Evolutionary conservation across 2,329 filamentous ascomycete genomes (phyloP).

Genomic region (Bipolaris zeicola): DNA sequence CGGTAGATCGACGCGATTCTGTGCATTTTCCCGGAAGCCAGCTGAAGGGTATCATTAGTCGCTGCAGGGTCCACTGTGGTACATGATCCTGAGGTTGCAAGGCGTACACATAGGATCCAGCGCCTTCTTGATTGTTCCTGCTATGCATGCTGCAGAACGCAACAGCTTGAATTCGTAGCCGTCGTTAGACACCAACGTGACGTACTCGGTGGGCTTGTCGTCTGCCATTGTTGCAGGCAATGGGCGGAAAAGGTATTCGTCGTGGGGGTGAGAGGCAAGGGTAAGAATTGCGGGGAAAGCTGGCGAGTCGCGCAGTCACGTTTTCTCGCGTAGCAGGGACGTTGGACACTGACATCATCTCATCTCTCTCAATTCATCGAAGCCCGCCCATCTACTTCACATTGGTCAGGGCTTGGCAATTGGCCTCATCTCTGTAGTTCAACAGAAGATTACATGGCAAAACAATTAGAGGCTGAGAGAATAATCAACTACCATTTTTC

Average conservation of each 20-base stretch:
- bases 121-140: constrained; percentile 75
- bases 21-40: constrained; percentile 68
- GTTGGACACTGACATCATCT: not conserved
- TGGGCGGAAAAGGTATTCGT: not conserved
- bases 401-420: not conserved
- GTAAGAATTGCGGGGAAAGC: constrained; percentile 14
- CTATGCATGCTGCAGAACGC: constrained; percentile 71
- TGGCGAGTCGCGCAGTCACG: constrained; percentile 32
- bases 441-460: too few relatives aligned
- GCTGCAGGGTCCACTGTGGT: not conserved
- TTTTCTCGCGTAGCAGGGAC: constrained; percentile 25
- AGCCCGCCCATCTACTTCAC: not conserved
- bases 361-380: not conserved
- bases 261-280: not conserved
- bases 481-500: not conserved
- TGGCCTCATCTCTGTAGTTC: not conserved
- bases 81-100: not conserved
- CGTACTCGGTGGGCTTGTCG: constrained; percentile 63
- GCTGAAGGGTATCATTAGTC: constrained; percentile 48
- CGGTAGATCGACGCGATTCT: constrained; percentile 69
- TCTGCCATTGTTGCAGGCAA: constrained; percentile 28
- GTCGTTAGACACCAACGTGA: constrained; percentile 77
- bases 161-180: constrained; percentile 78
- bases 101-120: constrained; percentile 69
- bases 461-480: not conserved